A percentile compares a stretch with the other conserved stretches of the same genome.
Evolutionary conservation across 371 early-diverging fungal species (phyloP).

Genomic region (Mucor mucedo): DNA sequence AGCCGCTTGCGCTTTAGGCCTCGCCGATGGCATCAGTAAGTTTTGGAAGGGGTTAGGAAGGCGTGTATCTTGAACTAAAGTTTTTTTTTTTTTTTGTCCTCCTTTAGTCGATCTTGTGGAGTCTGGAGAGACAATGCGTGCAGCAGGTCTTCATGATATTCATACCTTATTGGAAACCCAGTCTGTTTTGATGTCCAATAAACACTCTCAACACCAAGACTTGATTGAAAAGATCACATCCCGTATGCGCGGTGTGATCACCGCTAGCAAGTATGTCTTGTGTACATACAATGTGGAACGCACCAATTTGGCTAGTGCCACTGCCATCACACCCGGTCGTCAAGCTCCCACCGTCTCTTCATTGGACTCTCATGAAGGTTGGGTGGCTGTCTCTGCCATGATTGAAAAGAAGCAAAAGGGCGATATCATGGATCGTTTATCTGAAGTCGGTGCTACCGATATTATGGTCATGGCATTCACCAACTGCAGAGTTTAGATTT

Average conservation of each 20-base stretch:
- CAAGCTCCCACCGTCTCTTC: slow-evolving; percentile 91
- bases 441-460: slow-evolving; percentile 88
- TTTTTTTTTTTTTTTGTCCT: no score
- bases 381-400: slow-evolving; percentile 95
- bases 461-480: slow-evolving; percentile 85
- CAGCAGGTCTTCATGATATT: slow-evolving; percentile 87
- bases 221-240: slow-evolving; percentile 78
- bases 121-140: slow-evolving; percentile 98
- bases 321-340: slow-evolving; percentile 88
- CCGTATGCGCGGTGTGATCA: slow-evolving; percentile 91
- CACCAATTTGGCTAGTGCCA: slow-evolving; percentile 63
- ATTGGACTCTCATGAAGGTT: slow-evolving; percentile 83
- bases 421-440: slow-evolving; percentile 90
- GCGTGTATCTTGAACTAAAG: background rate
- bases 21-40: slow-evolving; percentile 96
- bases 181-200: slow-evolving; percentile 86
- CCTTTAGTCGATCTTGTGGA: slow-evolving; percentile 59
- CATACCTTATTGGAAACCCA: slow-evolving; percentile 83
- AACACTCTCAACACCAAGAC: slow-evolving; percentile 58
- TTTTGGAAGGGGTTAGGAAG: slow-evolving; percentile 1
- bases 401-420: slow-evolving; percentile 79
- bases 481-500: slow-evolving; percentile 77
- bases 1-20: slow-evolving; percentile 94
- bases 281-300: slow-evolving; percentile 90
- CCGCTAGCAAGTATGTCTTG: slow-evolving; percentile 86